Percentiles rank a stretch among this genome's conserved stretches.
These are phyloP conservation scores for Termitomyces sp. DNA, from an alignment of 768 basidiomycete species.

Conservation along the genomic window DNA sequence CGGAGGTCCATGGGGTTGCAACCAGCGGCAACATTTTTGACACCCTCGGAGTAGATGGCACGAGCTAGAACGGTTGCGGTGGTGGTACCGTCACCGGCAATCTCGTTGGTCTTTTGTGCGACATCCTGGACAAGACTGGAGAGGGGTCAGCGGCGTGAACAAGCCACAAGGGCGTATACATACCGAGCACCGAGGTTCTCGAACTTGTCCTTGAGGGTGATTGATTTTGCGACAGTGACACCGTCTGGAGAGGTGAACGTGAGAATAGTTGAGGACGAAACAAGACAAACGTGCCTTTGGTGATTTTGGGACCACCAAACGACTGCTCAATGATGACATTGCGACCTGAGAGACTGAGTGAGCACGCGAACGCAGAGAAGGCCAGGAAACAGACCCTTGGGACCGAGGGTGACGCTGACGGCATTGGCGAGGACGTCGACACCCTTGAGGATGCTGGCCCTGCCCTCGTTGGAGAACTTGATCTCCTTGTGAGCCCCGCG, in stretches of 20 bases:
- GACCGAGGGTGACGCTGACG: conserved; percentile 93
- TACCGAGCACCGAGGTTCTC: conserved; percentile 98
- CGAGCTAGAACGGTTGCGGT: conserved; percentile 96
- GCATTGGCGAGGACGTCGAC: conserved; percentile 97
- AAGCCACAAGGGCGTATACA: conserved; percentile 22
- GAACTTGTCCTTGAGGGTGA: conserved; percentile 94
- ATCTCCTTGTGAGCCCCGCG: conserved; percentile 94
- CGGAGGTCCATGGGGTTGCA: conserved; percentile 99
- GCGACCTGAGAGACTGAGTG: conserved; percentile 52
- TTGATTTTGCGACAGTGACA: conserved; percentile 96
- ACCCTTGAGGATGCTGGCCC: conserved; percentile 90
- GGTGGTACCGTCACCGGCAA: conserved; percentile 97
- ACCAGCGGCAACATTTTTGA: conserved; percentile 98
- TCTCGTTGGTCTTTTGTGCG: conserved; percentile 94
- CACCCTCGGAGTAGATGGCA: conserved; percentile 97
- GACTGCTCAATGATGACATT: conserved; percentile 98
- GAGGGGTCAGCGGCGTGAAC: neutral
- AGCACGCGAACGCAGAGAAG: conserved; percentile 1
- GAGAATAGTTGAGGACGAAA: neutral
- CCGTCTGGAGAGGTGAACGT: conserved; percentile 56
- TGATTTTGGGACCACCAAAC: conserved; percentile 90
- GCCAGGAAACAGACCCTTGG: conserved; percentile 63
- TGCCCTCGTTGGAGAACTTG: conserved; percentile 93
- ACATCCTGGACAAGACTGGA: conserved; percentile 90
- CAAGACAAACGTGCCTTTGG: conserved; percentile 65